Evolutionary conservation across 1,284 basidiomycete genomes (phyloP).

Genomic region (Moniliophthora roreri): DNA sequence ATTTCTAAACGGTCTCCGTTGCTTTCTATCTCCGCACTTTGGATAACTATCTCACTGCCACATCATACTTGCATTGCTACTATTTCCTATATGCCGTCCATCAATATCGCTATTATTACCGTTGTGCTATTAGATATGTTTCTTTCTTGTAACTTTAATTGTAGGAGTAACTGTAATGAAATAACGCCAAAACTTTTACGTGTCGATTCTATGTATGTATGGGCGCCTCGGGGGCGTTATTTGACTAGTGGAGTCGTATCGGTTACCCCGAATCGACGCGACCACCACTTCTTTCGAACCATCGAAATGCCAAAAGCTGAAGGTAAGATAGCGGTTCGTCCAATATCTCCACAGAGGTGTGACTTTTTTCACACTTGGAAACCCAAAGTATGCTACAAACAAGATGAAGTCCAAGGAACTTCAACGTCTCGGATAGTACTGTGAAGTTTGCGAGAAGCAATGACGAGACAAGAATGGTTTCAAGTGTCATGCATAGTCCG

Average conservation of each 20-base stretch:
- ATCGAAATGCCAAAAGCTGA: no score
- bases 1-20: background rate
- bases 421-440: conserved; percentile 93
- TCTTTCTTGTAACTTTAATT: background rate
- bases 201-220: background rate
- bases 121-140: conserved; percentile 3
- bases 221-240: no score
- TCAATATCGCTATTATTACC: background rate
- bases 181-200: background rate
- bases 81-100: no score
- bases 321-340: no score
- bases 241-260: no score
- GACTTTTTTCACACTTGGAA: conserved; percentile 58
- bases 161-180: background rate
- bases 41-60: background rate
- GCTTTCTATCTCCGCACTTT: background rate
- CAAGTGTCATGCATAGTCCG: conserved; percentile 87
- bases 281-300: background rate
- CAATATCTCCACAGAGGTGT: background rate
- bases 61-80: background rate
- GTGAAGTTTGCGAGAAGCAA: conserved; percentile 95
- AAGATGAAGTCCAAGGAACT: conserved; percentile 97
- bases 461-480: conserved; percentile 97
- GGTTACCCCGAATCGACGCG: no score
- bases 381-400: conserved; percentile 90